Conservation (phyloP, 495 filamentous ascomycete genomes). For the Neurospora sublineolata region DNA sequence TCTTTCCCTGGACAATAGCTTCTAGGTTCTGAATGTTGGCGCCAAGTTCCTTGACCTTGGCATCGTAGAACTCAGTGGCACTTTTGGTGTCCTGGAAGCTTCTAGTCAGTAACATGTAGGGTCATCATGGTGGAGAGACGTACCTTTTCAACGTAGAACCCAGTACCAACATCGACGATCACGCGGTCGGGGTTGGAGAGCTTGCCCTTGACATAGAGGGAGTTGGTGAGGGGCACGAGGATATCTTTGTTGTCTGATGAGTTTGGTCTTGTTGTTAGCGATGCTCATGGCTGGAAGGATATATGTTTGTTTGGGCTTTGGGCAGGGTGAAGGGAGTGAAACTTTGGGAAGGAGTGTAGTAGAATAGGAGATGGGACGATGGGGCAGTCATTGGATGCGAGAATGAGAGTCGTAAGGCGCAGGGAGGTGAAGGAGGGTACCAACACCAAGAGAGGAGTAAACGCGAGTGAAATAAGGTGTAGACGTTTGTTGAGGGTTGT, state of each 20-base stretch:
- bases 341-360: background rate
- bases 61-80: constrained; percentile 73
- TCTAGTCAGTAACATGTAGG: constrained; percentile 2
- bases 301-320: background rate
- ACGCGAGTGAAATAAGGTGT: background rate
- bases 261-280: background rate
- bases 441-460: background rate
- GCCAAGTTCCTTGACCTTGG: constrained; percentile 70
- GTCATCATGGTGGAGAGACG: background rate
- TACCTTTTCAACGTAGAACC: constrained; percentile 94
- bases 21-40: constrained; percentile 76
- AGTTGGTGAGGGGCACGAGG: constrained; percentile 83
- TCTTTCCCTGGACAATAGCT: constrained; percentile 74
- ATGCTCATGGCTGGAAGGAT: background rate
- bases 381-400: background rate
- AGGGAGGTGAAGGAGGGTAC: background rate
- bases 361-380: background rate
- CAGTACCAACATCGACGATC: constrained; percentile 90
- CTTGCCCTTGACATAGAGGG: constrained; percentile 81
- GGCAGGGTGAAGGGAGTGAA: background rate
- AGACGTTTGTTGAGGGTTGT: background rate
- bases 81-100: constrained; percentile 47
- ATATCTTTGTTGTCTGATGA: constrained; percentile 46
- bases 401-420: background rate
- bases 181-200: constrained; percentile 69